Conservation (phyloP, 148 eudicot species). For the Rhododendron simsii region DNA sequence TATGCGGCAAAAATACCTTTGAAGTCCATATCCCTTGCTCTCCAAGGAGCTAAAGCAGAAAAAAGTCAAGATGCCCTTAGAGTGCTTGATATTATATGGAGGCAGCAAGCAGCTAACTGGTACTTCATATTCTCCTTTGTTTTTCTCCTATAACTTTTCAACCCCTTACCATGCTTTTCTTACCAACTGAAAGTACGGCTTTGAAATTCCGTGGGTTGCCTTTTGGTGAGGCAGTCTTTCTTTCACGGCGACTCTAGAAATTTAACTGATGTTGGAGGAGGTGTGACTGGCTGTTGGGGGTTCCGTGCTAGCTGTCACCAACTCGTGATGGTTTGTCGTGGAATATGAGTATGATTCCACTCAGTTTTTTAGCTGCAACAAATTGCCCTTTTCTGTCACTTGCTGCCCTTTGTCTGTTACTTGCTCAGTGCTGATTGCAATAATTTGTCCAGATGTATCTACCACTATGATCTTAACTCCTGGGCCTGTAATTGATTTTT, state of each 20-base stretch:
- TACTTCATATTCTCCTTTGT: slow-evolving; percentile 4
- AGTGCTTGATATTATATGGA: slow-evolving; percentile 57
- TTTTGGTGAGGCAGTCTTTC: slow-evolving; percentile 71
- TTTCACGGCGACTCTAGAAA: slow-evolving; percentile 67
- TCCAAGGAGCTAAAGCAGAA: slow-evolving; percentile 38
- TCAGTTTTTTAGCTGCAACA: background rate
- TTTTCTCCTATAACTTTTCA: background rate
- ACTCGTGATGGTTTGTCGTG: slow-evolving; percentile 65
- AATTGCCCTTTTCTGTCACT: background rate
- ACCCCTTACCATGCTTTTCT: background rate
- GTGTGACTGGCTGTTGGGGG: slow-evolving; percentile 59
- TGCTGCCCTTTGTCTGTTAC: background rate
- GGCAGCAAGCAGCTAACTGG: slow-evolving; percentile 66
- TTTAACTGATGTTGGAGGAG: slow-evolving; percentile 63
- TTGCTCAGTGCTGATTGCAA: too few relatives aligned
- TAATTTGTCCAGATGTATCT: too few relatives aligned
- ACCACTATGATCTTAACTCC: too few relatives aligned
- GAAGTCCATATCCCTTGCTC: slow-evolving; percentile 29
- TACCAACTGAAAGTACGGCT: slow-evolving; percentile 4
- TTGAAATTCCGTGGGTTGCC: slow-evolving; percentile 60
- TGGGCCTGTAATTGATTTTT: too few relatives aligned
- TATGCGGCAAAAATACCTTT: slow-evolving; percentile 49
- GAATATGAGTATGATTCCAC: slow-evolving; percentile 56
- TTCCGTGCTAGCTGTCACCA: slow-evolving; percentile 69
- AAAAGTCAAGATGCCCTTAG: slow-evolving; percentile 22